Conservation (phyloP, 257 asterid genomes). For the Petrea volubilis region DNA sequence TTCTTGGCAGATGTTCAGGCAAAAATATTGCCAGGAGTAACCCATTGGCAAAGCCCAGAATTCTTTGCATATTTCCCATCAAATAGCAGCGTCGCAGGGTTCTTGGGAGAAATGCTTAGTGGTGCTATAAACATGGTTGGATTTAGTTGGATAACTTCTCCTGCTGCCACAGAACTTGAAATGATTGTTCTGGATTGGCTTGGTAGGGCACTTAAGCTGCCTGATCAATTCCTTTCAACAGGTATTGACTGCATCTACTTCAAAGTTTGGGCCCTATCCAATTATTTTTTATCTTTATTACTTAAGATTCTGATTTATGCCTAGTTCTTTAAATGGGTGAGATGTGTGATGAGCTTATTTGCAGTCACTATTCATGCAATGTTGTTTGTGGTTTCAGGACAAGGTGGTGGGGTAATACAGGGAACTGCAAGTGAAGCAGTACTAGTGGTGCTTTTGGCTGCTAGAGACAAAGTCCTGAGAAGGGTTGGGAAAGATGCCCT, state of each 20-base stretch:
- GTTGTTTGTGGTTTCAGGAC: constrained; percentile 46
- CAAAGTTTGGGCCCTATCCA: neutral
- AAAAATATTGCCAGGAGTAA: constrained; percentile 90
- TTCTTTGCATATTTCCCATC: constrained; percentile 83
- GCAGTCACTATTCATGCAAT: constrained; percentile 3
- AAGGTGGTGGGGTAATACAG: constrained; percentile 92
- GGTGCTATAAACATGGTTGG: constrained; percentile 95
- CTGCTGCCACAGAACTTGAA: constrained; percentile 98
- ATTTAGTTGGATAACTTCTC: constrained; percentile 95
- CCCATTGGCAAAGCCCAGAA: constrained; percentile 97
- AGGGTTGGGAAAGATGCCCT: constrained; percentile 65
- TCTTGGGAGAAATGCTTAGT: constrained; percentile 96
- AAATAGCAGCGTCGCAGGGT: constrained; percentile 89
- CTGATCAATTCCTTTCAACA: constrained; percentile 71
- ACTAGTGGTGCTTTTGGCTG: constrained; percentile 90
- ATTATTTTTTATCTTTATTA: neutral
- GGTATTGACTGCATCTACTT: constrained; percentile 35
- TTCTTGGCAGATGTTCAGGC: constrained; percentile 58
- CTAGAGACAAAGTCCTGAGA: constrained; percentile 73
- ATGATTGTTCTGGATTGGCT: constrained; percentile 94
- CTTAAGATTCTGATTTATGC: neutral
- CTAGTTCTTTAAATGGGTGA: no score
- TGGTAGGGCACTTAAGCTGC: constrained; percentile 77
- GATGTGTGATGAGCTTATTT: neutral
- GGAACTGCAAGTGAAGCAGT: constrained; percentile 97